Base-by-base conservation (phyloP, 2,329 filamentous ascomycete species). In the Pseudodiploospora longispora region DNA sequence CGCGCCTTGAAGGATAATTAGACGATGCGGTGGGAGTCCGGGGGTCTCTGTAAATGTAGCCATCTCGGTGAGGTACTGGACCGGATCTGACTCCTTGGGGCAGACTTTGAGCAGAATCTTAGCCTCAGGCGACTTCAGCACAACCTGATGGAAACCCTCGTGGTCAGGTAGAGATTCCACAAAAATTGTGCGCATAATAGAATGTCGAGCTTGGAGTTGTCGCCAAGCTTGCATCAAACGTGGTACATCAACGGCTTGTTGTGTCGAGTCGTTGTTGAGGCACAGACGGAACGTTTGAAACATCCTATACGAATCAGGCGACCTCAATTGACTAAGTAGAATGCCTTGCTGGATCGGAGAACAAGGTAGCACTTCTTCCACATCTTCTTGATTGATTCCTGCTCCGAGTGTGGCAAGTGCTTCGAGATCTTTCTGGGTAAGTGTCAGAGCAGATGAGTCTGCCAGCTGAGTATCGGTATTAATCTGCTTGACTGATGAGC, bases 331-430 rank as follows among this genome's bases (percentile, higher is more conserved):
- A 19, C 27, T 42, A 10, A 42, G 40, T 6, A 42, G 40, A 8
- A 62, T 43, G 10, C 57, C 58, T 10, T 54, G 51, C 38, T 63
- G 60, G 44, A 56, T 51, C 1, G 56, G 55, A 3, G 60, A 57
- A 35, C 53, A 57, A 3, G 60, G 60, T 10, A 56, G 59, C 1
- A 61, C 48, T 19, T 59, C 55, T 35, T 62, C 53, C 4, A 63
- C 43, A 7, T 58, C 49, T 3, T 10, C 10, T 12, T 10, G 7
- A 29, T 27, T 27, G 10, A 41, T 28, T 8, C 39, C 31, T 6
- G 27, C 30, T 6, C 30, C 30, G 2, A 9, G 39, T 12, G 6
- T 7, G 6, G 30, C 30, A 10, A 41, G n/a, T 35, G 30, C 31
- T 28, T 28, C 39, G 6, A 41, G 30, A 35, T 41, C 39, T 9